These are phyloP conservation scores for Panellus pusillus DNA, from an alignment of 768 basidiomycete genomes.

Conservation along the genomic window DNA sequence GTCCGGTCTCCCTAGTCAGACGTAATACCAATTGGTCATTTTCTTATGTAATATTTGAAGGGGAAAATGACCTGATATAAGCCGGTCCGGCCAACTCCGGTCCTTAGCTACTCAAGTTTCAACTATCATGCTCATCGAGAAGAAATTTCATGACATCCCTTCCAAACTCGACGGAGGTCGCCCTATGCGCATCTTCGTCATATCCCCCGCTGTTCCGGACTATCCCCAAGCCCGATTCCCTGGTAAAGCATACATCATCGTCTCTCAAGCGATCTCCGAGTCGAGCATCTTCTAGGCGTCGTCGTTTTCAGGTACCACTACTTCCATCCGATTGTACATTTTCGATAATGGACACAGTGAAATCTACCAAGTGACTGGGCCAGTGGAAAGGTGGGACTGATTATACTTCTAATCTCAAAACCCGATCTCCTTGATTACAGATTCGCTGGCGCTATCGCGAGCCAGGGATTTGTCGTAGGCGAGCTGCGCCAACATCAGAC, in stretches of 20 bases:
- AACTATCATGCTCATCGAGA: conserved; percentile 75
- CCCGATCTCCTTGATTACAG: background rate
- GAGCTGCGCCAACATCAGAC: conserved; percentile 22
- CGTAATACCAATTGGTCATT: no score
- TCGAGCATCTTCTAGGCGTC: conserved; percentile 50
- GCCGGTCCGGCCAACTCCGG: no score
- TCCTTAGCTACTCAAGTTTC: no score
- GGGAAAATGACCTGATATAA: no score
- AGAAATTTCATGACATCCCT: conserved; percentile 74
- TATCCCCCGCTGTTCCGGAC: conserved; percentile 73
- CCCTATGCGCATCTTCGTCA: conserved; percentile 79
- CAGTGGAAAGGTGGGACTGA: conserved; percentile 67
- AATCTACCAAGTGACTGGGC: conserved; percentile 96
- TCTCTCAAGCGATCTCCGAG: background rate
- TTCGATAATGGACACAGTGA: conserved; percentile 49
- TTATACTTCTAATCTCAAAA: background rate
- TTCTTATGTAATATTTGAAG: no score
- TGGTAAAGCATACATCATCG: conserved; percentile 42
- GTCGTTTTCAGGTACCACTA: conserved; percentile 70
- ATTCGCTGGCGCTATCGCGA: conserved; percentile 85
- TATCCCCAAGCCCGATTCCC: conserved; percentile 93
- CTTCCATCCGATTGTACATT: no score
- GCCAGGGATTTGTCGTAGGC: conserved; percentile 85
- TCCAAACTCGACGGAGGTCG: conserved; percentile 62
- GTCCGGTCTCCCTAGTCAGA: no score